Evolutionary conservation across 441 rosid species (phyloP), one percentile per base, ranked within the genome.

Genomic region (Theobroma grandiflorum): DNA sequence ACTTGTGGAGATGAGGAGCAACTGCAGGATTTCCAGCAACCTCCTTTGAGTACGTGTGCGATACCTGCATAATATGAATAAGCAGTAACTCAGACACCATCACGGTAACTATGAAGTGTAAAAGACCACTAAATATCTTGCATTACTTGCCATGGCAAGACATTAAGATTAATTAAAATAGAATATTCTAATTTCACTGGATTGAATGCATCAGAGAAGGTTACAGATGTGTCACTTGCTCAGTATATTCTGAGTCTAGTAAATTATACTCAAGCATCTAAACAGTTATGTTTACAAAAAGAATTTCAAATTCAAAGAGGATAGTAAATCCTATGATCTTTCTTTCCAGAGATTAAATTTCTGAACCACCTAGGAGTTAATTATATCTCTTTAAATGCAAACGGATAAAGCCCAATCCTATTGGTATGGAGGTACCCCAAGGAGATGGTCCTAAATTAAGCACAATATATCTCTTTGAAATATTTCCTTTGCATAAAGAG

Each of bases 41-140:
- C 86, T 97, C 99, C 77, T 85, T 93, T 52, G 98, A 84, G 80
- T 97, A 97, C 1, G 94, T 92, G 62, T 76, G 86, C 2, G 99
- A 97, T 73, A 97, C 99, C 99, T 95, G 88, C 72, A 82, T 45
- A 66, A 75, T 55, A 79, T 61, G 78, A 74, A 82, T 35, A 58
- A 74, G 0, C 22, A 78, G 62, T 69, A 52, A 68, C 78, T 82
- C 8, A 74, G 82, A 72, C 47, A 11, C 15, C 8, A 61, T 37
- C 12, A 69, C 2, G 62, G 26, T 18, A 58, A 22, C 68, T 16
- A 59, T 66, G 58, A 65, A n/a, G 37, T 8, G 15, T n/a, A 26
- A 67, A 49, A 52, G 53, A 53, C 70, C 72, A n/a, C 8, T 9
- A 47, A 43, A 2, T 47, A 75, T 62, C 42, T 45, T 43, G 78